Percentiles rank a stretch among this genome's conserved stretches.
phyloP scores from a whole-genome alignment of 2,329 filamentous ascomycete species.

The Cladosporium sp. region DNA sequence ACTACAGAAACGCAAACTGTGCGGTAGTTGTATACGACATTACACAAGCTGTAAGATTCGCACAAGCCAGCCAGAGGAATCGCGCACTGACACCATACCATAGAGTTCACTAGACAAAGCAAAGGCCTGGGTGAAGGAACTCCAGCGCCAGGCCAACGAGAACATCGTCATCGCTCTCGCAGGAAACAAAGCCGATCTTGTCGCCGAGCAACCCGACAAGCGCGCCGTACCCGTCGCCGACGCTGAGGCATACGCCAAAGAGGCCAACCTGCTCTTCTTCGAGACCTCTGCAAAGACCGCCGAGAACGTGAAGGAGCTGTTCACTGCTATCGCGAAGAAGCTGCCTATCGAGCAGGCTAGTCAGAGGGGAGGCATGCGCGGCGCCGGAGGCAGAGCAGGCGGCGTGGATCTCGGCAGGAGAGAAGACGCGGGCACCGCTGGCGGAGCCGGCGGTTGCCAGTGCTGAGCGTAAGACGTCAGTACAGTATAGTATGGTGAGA shows the following conservation, averaged over 20 bases:
- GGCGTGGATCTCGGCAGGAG: slow-evolving; percentile 65
- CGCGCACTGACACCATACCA: slow-evolving; percentile 19
- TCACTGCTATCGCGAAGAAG: slow-evolving; percentile 97
- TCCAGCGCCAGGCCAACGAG: slow-evolving; percentile 97
- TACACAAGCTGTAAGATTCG: slow-evolving; percentile 79
- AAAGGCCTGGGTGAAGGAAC: slow-evolving; percentile 98
- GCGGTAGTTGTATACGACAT: slow-evolving; percentile 99
- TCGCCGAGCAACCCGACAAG: slow-evolving; percentile 92
- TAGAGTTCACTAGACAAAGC: slow-evolving; percentile 97
- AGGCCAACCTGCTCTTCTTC: slow-evolving; percentile 93
- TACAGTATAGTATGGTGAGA: background rate
- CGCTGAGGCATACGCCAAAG: slow-evolving; percentile 89
- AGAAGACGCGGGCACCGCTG: slow-evolving; percentile 55
- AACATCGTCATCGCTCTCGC: slow-evolving; percentile 98
- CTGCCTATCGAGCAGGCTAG: slow-evolving; percentile 92
- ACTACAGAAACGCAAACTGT: slow-evolving; percentile 99
- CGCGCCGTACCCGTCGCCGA: slow-evolving; percentile 84
- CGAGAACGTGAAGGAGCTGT: slow-evolving; percentile 91
- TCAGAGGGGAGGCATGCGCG: slow-evolving; percentile 71
- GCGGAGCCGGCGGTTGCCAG: slow-evolving; percentile 56
- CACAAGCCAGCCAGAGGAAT: background rate
- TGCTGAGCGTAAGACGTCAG: slow-evolving; percentile 43
- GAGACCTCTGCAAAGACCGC: slow-evolving; percentile 97
- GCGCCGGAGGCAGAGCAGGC: slow-evolving; percentile 51
- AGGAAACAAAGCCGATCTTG: slow-evolving; percentile 95